Evolutionary conservation across 139 green algal genomes (phyloP), one percentile per base, ranked within the genome.

Genomic region (Yamagishiella unicocca): DNA sequence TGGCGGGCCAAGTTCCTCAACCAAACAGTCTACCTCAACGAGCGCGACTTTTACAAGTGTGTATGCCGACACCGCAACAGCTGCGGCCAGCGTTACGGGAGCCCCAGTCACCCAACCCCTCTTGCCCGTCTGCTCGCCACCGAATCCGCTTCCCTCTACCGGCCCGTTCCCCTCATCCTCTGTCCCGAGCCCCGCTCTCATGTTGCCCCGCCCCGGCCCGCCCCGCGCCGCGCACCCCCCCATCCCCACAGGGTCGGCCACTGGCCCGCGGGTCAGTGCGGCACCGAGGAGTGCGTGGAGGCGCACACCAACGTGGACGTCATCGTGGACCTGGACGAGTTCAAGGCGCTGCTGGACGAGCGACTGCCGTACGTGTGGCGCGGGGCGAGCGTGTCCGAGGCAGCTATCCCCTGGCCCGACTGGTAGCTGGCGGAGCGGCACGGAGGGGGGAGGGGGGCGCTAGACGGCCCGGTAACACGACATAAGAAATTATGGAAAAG

Each of bases 301-400:
- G 95, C 95, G 27, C 95, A 98, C 89, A 97, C 95, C 37, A 93
- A 96, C 42, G 94, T 98, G 78, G 95, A 98, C 74, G 89, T 98
- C 25, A 77, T 93, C 0, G 94, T 97, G 4, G 91, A 98, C 82
- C 72, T 97, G 7, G 38, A 78, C 25, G 89, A 88, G 64, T 61
- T 91, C 37, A 82, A 86, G 81, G 38, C 29, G 31, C 86, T 97
- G 72, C 90, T 97, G 83, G 88, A 91, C 27, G 89, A 88, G 79
- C 87, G 95, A 14, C 82, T 97, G 76, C 94, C 95, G 9, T 89
- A 94, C 53, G 91, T 97, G 35, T 96, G 89, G 87, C 82, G 72
- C 0, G 92, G 93, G n/a, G 87, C 75, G 25, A 79, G 73, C 3
- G 92, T 96, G 17, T 46, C 89, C n/a, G 76, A 93, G 21, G 95